phyloP scores from a whole-genome alignment of 805 yeast genomes.

The Teunomyces aglyptinius region DNA sequence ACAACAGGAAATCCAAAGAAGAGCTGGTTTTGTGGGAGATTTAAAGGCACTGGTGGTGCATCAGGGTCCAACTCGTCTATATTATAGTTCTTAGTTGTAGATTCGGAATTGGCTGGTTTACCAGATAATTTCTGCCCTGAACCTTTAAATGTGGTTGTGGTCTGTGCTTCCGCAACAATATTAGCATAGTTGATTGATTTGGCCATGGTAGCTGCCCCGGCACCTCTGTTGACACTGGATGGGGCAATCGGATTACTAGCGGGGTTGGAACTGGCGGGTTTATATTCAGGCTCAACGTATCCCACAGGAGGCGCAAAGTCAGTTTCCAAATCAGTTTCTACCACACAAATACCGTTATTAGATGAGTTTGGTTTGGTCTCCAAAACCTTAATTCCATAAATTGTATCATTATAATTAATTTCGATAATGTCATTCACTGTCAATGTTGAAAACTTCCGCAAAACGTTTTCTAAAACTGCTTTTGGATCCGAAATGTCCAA shows the following conservation, averaged over 20 bases:
- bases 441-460: slow-evolving; percentile 85
- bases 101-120: slow-evolving; percentile 32
- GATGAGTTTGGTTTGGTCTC: slow-evolving; percentile 79
- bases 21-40: slow-evolving; percentile 78
- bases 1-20: slow-evolving; percentile 90
- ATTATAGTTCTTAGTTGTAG: slow-evolving; percentile 23
- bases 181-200: slow-evolving; percentile 63
- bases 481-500: slow-evolving; percentile 93
- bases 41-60: slow-evolving; percentile 69
- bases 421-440: slow-evolving; percentile 84
- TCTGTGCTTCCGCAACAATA: slow-evolving; percentile 45
- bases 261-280: slow-evolving; percentile 39
- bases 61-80: slow-evolving; percentile 48
- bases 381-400: slow-evolving; percentile 76
- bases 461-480: slow-evolving; percentile 91
- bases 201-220: slow-evolving; percentile 74
- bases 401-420: slow-evolving; percentile 74
- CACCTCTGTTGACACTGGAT: slow-evolving; percentile 33
- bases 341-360: slow-evolving; percentile 78
- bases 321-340: slow-evolving; percentile 94
- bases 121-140: slow-evolving; percentile 74
- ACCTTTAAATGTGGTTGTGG: slow-evolving; percentile 46
- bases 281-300: slow-evolving; percentile 83
- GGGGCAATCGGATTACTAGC: slow-evolving; percentile 33
- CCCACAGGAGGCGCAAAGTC: slow-evolving; percentile 99